phyloP scores from a whole-genome alignment of 1,139 yeast species.

The Lodderomyces orthopsilosis region DNA sequence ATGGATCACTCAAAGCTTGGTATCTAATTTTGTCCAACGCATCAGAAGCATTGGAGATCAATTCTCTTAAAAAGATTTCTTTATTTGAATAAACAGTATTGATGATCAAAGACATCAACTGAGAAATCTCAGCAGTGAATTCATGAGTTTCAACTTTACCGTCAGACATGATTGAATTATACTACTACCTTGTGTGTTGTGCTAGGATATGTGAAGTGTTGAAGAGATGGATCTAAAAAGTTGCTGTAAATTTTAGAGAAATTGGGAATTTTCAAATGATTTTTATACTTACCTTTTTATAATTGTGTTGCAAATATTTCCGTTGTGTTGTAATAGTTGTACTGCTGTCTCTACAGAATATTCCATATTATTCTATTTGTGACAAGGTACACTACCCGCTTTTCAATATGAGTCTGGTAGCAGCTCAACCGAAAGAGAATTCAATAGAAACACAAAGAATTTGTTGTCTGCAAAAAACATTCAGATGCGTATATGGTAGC shows the following conservation, averaged over 20 bases:
- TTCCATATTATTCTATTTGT: constrained; percentile 7
- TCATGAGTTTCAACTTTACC: constrained; percentile 77
- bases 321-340: too few relatives aligned
- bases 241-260: not conserved
- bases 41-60: constrained; percentile 92
- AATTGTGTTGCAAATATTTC: not conserved
- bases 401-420: too few relatives aligned
- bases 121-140: constrained; percentile 99
- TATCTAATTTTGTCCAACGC: constrained; percentile 94
- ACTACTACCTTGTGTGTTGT: too few relatives aligned
- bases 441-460: too few relatives aligned
- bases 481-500: too few relatives aligned
- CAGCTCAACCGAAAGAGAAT: too few relatives aligned
- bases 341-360: too few relatives aligned
- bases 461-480: too few relatives aligned
- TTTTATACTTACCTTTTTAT: constrained; percentile 5
- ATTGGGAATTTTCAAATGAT: constrained; percentile 2
- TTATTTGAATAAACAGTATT: constrained; percentile 99
- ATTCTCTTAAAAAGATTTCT: constrained; percentile 98
- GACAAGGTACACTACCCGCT: not conserved
- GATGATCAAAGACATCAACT: constrained; percentile 99
- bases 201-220: not conserved
- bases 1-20: constrained; percentile 90
- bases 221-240: not conserved
- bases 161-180: constrained; percentile 47